Evolutionary conservation across 176 grass and related monocot genomes (phyloP), one percentile per base, ranked within the genome.

Genomic region (Zizania latifolia): DNA sequence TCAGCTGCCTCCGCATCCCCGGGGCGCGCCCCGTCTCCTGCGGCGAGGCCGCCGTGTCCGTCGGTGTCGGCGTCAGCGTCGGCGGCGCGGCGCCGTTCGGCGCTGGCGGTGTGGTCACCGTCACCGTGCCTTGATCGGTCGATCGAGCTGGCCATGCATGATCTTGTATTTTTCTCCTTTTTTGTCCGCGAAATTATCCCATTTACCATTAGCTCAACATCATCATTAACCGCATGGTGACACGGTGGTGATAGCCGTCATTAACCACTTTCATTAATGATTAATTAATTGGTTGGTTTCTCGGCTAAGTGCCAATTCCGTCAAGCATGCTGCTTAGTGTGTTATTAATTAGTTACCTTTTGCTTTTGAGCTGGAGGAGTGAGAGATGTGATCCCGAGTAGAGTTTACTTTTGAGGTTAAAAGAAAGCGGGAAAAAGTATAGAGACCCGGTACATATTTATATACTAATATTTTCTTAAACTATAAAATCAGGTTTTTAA

Each of bases 1-100:
- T 91, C 35, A 93, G 94, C 79, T 97, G 94, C 76, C 82, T 93
- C 35, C 82, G 73, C 30, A 89, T 93, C 31, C 93, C 90, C 0
- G 78, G 78, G 4, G 53, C 78, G 2, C 58, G 62, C 17, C 79
- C 86, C 0, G 64, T 61, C 2, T 83, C 83, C 17, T 93, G 90
- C 43, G 78, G 33, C 13, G 43, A 56, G 13, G 76, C 86, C 26
- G 53, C 72, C 4, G 63, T 91, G 34, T 84, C 78, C 8, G n/a
- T 90, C 6, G 88, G 88, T 22, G 21, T 92, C 10, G 92, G 85
- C 17, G 50, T 70, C 19, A 73, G 65, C 6, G 9, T 90, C 8
- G 70, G 79, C 1, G 60, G 70, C 1, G 13, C 46, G 36, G 11
- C 75, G 67, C 73, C 87, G 26, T 84, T 81, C 6, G 83, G 78